phyloP scores from a whole-genome alignment of 768 basidiomycete species.

The Russula dissimulans region DNA sequence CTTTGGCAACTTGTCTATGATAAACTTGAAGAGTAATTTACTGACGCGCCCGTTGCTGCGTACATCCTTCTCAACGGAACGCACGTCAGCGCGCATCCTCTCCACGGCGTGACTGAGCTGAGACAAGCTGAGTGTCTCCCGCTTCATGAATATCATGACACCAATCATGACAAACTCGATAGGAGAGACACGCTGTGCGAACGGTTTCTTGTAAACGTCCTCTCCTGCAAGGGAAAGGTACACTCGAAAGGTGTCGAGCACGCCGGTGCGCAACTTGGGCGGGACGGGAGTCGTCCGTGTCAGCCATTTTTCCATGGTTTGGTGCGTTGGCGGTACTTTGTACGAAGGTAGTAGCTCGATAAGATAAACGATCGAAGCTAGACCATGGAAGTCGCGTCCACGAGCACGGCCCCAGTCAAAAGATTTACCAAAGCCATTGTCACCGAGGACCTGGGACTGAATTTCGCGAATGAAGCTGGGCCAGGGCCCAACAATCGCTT shows the following conservation, averaged over 20 bases:
- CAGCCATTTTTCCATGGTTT: conserved; percentile 26
- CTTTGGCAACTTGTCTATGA: conserved; percentile 27
- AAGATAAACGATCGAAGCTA: conserved; percentile 26
- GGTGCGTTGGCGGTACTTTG: conserved; percentile 15
- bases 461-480: conserved; percentile 51
- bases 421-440: conserved; percentile 26
- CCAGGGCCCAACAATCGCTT: conserved; percentile 52
- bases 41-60: conserved; percentile 52
- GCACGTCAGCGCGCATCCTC: conserved; percentile 46
- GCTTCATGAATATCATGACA: conserved; percentile 45
- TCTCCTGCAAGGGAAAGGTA: conserved; percentile 39
- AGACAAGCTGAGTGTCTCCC: conserved; percentile 28
- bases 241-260: conserved; percentile 37
- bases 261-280: conserved; percentile 25
- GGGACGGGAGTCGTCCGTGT: conserved; percentile 24
- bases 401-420: conserved; percentile 32
- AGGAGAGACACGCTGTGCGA: conserved; percentile 40
- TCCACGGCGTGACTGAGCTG: conserved; percentile 39
- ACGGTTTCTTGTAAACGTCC: conserved; percentile 29
- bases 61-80: conserved; percentile 51
- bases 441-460: conserved; percentile 36
- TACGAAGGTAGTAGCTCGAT: conserved; percentile 23
- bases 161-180: conserved; percentile 56
- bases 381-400: conserved; percentile 30
- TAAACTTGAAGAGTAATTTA: conserved; percentile 46